These are phyloP conservation scores for Sergeia podlipaevii DNA, from an alignment of 208 protist genomes.

Conservation along the genomic window DNA sequence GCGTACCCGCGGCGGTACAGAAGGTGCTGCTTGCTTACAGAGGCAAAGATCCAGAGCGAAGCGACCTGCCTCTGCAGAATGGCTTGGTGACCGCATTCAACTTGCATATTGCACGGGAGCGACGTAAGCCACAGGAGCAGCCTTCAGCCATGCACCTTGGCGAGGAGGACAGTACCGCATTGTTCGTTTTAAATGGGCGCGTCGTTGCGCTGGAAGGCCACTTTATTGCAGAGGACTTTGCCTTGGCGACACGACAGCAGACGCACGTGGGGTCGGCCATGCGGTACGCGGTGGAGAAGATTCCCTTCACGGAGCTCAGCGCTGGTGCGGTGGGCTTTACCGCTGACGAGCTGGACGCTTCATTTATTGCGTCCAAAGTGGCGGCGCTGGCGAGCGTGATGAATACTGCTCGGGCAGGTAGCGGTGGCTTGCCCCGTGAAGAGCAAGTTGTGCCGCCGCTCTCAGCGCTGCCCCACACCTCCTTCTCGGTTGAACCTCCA, in stretches of 20 bases:
- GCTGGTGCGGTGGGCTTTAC: constrained; percentile 8
- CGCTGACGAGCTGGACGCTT: constrained; percentile 24
- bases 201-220: constrained; percentile 25
- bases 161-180: no score
- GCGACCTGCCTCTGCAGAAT: no score
- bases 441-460: no score
- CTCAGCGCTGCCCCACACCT: no score
- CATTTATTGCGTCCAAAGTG: constrained; percentile 37
- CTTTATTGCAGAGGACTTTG: constrained; percentile 36
- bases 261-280: constrained; percentile 18
- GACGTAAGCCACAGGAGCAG: not conserved
- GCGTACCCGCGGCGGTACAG: not conserved
- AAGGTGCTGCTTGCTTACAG: no score
- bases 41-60: no score
- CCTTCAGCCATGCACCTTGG: no score
- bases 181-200: constrained; percentile 55
- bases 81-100: no score
- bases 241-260: constrained; percentile 10
- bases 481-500: not conserved
- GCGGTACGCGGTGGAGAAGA: constrained; percentile 16
- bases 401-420: not conserved
- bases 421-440: constrained; percentile 10
- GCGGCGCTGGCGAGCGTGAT: constrained; percentile 26
- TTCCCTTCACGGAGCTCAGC: constrained; percentile 32
- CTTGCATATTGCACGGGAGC: no score